Evolutionary conservation across 2,329 filamentous ascomycete genomes (phyloP), one percentile per base, ranked within the genome.

Genomic region (Didymella pinodella): DNA sequence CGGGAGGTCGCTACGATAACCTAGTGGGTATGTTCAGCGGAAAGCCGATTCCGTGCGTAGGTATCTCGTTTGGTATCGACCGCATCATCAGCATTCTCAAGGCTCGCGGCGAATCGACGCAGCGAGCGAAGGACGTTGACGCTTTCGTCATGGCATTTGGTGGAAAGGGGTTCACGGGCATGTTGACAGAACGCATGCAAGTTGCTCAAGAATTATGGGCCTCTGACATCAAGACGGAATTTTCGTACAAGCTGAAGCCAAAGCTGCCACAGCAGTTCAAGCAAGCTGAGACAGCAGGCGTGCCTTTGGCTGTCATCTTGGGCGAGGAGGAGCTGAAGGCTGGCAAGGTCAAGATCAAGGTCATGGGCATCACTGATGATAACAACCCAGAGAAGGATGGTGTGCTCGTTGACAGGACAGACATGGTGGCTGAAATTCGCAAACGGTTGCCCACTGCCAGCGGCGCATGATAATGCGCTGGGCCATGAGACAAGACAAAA

Each of bases 61-160:
- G 91, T 63, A 91, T 96, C 67, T 97, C 93, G 1, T 97, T 98
- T 73, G 94, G 94, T 54, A 92, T 97, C 48, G 94, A 98, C 78
- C 89, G 94, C 68, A 97, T 98, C 72, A 97, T 96, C 80, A 92
- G 90, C 68, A 93, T 97, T 73, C 92, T 90, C 65, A 93, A 96
- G 77, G 89, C 91, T 12, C 85, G 88, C 48, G 84, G 92, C 75
- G 87, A 86, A 62, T 85, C 84, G 57, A 84, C 81, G 54, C 78
- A 83, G 20, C 83, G 90, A 63, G 83, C 84, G 64, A 92, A 89
- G 71, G 90, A 95, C 68, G 89, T 93, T 2, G 93, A 98, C 73
- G 93, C 93, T 45, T 97, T 88, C 78, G 90, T 98, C 71, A 98
- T 98, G 93, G 93, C 93, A 0, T 93, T 97, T 72, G 93, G 92